Evolutionary conservation across 768 basidiomycete species (phyloP), one percentile per base, ranked within the genome.

Genomic region (Plicaturopsis crispa): DNA sequence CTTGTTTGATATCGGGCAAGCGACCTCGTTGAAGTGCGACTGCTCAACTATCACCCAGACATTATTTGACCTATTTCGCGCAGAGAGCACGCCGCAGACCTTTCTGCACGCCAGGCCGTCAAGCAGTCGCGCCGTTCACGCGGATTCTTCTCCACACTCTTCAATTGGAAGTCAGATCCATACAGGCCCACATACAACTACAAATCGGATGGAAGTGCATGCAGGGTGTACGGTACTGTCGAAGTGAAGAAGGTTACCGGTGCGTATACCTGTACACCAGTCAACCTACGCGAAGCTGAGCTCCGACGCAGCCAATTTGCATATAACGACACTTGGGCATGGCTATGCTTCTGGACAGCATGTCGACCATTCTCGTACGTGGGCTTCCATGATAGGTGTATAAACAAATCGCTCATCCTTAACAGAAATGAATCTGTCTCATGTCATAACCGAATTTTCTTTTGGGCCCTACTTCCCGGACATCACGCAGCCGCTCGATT

Each of bases 401-500:
- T n/a, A n/a, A n/a, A n/a, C n/a, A n/a, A n/a, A n/a, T n/a, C n/a
- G n/a, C n/a, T n/a, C n/a, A 0, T 34, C 7, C 33, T 35, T 14
- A 7, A 11, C 43, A 94, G 91, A 81, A 48, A 92, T 97, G 89
- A 99, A 99, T 53, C 73, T 99, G 24, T 91, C 89, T 3, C 94
- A 98, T 65, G 80, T 96, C 45, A 92, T 98, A 52, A 82, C 82
- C 37, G 94, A 99, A 59, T 96, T 97, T 56, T 96, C 92, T 0
- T 98, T 98, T 46, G 94, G 94, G 1, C 87, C 92, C 2, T 81
- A 84, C 66, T 97, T 96, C 68, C 94, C 94, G 2, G 84, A 91
- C 31, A 98, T 99, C 35, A 75, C 78, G 1, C 94, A 99, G 56
- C 94, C 94, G 1, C 72, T 99, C 28, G 94, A 98, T 53, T 80